A percentile compares a stretch with the other conserved stretches of the same genome.
phyloP scores from a whole-genome alignment of 2,329 filamentous ascomycete genomes.

The Aspergillus sp. region DNA sequence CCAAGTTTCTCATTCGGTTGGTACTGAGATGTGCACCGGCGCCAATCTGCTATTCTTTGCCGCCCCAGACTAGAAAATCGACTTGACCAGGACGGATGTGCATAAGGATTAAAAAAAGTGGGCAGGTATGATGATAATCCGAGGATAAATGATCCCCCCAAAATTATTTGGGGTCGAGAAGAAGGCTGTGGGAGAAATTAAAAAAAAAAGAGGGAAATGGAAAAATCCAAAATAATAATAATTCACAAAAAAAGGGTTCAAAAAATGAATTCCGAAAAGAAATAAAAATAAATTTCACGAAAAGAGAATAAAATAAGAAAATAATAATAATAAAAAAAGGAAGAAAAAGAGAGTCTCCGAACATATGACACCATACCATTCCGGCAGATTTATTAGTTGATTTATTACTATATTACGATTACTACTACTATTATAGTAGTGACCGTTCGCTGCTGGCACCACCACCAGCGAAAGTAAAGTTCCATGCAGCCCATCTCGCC shows the following conservation, averaged over 20 bases:
- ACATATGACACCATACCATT: slow-evolving; percentile 12
- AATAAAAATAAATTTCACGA: background rate
- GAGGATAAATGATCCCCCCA: background rate
- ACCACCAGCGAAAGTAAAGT: slow-evolving; percentile 9
- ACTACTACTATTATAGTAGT: slow-evolving; percentile 7
- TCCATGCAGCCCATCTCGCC: slow-evolving; percentile 12
- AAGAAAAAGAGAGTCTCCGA: slow-evolving; percentile 8
- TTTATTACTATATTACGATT: slow-evolving; percentile 8
- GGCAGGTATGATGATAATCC: slow-evolving; percentile 4
- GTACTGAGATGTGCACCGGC: slow-evolving; percentile 20
- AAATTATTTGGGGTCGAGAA: background rate
- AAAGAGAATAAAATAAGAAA: slow-evolving; percentile 6
- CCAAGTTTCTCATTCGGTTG: slow-evolving; percentile 13
- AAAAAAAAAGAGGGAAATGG: background rate
- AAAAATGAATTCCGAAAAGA: background rate
- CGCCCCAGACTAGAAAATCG: slow-evolving; percentile 12
- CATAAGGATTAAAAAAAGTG: slow-evolving; percentile 3
- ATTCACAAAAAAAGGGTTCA: background rate
- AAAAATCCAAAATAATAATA: background rate
- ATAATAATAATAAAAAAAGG: slow-evolving; percentile 3
- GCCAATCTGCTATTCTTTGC: slow-evolving; percentile 16
- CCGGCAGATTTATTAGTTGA: slow-evolving; percentile 12
- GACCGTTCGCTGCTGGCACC: slow-evolving; percentile 11
- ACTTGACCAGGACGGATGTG: background rate
- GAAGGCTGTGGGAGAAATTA: background rate